Base-by-base conservation (phyloP, 495 filamentous ascomycete species). In the Thozetella sp. region DNA sequence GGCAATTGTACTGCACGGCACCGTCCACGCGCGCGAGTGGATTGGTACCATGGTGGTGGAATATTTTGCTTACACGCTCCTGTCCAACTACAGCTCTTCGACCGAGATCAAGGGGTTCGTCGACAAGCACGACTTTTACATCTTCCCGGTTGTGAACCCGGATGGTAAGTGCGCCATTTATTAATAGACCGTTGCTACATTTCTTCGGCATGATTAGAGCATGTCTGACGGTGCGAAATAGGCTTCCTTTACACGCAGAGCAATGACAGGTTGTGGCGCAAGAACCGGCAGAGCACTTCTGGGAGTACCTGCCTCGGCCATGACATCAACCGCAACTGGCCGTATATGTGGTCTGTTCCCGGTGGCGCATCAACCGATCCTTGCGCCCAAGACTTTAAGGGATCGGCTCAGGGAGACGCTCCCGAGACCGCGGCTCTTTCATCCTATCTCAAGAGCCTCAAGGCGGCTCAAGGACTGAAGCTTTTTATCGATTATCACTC, bases 261-360 rank as follows among this genome's bases (percentile, higher is more conserved):
- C 19, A 81, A 55, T 22, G 69, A 85, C 59, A 80, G 86, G 9
- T 72, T 88, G 25, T 89, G 86, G 86, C 80, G 86, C 64, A 89
- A 89, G 71, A 89, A 88, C 74, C 76, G 86, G 0, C 81, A 85
- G 46, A 66, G 69, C 2, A 72, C 67, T 37, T 59, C 70, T 1
- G 74, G 73, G 53, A 69, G 65, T 45, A 68, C 74, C 17, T 87
- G 82, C 65, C 50, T 87, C 24, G 86, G 86, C 22, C 76, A 72
- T 15, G 86, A 89, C 64, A 82, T 87, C 68, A 89, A 89, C 74
- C 81, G 86, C 54, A 89, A 89, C 76, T 89, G 86, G 83, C 68
- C 80, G 12, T 78, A 72, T 60, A 64, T 81, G 56, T 87, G 84
- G 84, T 68, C 67, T 0, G 69, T 79, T 4, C 65, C 73, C 43